Evolutionary conservation across 2,329 filamentous ascomycete species (phyloP).

Genomic region (Thielaviopsis populi): DNA sequence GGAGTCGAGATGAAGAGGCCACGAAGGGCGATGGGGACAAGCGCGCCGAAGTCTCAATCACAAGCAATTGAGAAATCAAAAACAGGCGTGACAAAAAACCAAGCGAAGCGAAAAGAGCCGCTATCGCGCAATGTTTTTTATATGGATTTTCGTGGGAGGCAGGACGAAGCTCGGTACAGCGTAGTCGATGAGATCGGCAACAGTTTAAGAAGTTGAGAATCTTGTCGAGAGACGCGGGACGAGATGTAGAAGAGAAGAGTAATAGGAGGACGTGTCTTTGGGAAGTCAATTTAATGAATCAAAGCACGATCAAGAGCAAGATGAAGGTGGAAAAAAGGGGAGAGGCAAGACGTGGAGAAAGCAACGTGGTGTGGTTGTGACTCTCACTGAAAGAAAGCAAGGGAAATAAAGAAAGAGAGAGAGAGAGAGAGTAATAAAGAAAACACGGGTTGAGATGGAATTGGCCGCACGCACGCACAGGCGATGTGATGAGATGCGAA

Average conservation of each 20-base stretch:
- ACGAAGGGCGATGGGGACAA: conserved; percentile 3
- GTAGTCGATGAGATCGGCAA: neutral
- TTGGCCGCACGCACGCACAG: neutral
- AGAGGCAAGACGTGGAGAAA: neutral
- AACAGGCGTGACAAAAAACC: neutral
- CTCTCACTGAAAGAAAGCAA: neutral
- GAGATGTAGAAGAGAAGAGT: neutral
- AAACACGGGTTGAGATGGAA: conserved; percentile 2
- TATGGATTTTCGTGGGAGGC: neutral
- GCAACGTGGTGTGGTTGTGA: neutral
- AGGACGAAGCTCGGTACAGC: neutral
- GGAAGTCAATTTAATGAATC: conserved; percentile 12
- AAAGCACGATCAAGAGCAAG: conserved; percentile 15
- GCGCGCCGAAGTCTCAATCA: conserved; percentile 4
- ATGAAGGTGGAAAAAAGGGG: neutral
- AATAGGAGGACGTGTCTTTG: conserved; percentile 7
- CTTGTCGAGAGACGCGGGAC: conserved; percentile 4
- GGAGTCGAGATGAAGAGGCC: conserved; percentile 7
- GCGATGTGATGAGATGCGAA: neutral
- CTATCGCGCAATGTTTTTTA: neutral
- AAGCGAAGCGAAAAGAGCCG: conserved; percentile 3
- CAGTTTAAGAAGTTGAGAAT: neutral
- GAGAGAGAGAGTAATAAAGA: neutral
- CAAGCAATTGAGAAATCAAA: neutral
- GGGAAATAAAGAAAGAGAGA: neutral